Evolutionary conservation across 2,329 filamentous ascomycete genomes (phyloP).

Genomic region (Fusarium nodosum): DNA sequence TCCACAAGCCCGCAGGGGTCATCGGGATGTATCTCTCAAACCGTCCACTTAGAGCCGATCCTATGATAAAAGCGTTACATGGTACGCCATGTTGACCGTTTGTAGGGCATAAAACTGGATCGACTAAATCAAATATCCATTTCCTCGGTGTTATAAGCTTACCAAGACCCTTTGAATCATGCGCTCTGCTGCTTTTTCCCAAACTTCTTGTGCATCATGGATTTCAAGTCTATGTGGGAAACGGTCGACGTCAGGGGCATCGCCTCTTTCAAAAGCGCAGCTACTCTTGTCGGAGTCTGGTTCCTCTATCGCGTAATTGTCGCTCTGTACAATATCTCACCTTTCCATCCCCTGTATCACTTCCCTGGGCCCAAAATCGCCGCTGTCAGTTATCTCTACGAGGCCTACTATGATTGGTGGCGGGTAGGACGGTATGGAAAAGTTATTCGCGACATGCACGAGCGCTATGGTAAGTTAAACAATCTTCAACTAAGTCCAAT

Average conservation of each 20-base stretch:
- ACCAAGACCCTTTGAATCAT: fast-evolving
- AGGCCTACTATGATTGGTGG: slow-evolving; percentile 57
- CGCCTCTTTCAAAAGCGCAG: neutral
- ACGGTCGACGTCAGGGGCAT: slow-evolving; percentile 2
- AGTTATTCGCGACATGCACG: slow-evolving; percentile 55
- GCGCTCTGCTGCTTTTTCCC: no score
- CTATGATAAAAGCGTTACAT: slow-evolving; percentile 1
- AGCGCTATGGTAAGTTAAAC: slow-evolving; percentile 52
- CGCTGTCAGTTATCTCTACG: slow-evolving; percentile 54
- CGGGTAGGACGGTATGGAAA: slow-evolving; percentile 54
- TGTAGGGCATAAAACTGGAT: neutral
- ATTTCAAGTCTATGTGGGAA: neutral
- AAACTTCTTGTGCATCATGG: slow-evolving; percentile 2
- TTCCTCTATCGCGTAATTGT: slow-evolving; percentile 50
- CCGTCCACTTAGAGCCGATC: slow-evolving; percentile 14
- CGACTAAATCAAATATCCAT: neutral
- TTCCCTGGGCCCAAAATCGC: slow-evolving; percentile 57
- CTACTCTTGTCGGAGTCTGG: slow-evolving; percentile 47
- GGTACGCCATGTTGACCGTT: neutral
- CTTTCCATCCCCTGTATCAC: slow-evolving; percentile 55
- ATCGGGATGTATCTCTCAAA: slow-evolving; percentile 10
- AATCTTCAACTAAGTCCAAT: fast-evolving
- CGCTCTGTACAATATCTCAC: slow-evolving; percentile 56
- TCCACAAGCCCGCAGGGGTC: slow-evolving; percentile 13
- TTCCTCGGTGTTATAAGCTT: neutral